These are phyloP conservation scores for Desmodesmus armatus DNA, from an alignment of 139 green algal genomes.

Conservation along the genomic window DNA sequence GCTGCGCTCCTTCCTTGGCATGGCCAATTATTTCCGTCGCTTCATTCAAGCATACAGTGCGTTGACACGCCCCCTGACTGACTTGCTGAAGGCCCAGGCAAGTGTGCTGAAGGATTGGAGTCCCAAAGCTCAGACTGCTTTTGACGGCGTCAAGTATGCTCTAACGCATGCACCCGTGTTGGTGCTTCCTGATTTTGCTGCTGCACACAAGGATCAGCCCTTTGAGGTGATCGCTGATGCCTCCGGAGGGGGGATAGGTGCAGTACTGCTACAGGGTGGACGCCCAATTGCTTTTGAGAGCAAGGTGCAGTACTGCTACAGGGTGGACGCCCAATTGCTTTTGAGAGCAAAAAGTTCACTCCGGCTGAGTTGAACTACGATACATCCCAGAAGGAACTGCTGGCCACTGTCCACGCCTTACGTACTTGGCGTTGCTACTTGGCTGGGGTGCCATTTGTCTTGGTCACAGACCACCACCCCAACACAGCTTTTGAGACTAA, in stretches of 20 bases:
- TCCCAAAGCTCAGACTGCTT: background rate
- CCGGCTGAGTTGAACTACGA: slow-evolving; percentile 53
- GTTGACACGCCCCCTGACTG: slow-evolving; percentile 46
- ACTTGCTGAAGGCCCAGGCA: slow-evolving; percentile 8
- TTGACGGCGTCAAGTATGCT: slow-evolving; percentile 39
- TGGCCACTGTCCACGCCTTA: slow-evolving; percentile 49
- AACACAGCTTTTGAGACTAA: slow-evolving; percentile 48
- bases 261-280: slow-evolving; percentile 50
- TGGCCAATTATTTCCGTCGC: slow-evolving; percentile 51
- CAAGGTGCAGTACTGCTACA: slow-evolving; percentile 48
- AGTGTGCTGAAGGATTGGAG: background rate
- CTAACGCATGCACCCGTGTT: slow-evolving; percentile 41
- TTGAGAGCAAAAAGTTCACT: slow-evolving; percentile 35
- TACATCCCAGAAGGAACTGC: slow-evolving; percentile 49
- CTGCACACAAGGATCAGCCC: background rate
- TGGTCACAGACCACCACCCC: slow-evolving; percentile 58
- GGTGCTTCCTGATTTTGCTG: slow-evolving; percentile 5
- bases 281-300: slow-evolving; percentile 24
- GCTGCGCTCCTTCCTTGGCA: slow-evolving; percentile 37
- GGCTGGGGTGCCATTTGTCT: background rate
- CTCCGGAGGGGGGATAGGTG: slow-evolving; percentile 38
- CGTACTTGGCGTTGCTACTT: slow-evolving; percentile 63
- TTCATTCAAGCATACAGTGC: slow-evolving; percentile 49
- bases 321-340: slow-evolving; percentile 53
- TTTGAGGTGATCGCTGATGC: slow-evolving; percentile 47